phyloP scores from a whole-genome alignment of 192 early-diverging fungal species.

The Phycomyces blakesleeanus region DNA sequence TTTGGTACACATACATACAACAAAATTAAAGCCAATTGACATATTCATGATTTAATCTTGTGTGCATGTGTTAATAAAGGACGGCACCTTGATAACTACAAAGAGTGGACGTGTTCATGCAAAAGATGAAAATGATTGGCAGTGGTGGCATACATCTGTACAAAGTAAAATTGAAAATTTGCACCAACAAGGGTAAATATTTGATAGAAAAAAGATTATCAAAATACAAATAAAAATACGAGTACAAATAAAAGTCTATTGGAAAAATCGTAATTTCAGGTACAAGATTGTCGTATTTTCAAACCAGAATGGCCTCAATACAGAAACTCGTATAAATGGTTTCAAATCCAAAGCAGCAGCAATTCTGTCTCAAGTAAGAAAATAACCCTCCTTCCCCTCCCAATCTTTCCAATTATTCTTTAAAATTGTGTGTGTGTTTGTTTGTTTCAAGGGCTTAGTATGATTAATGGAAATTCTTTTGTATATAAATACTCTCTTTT shows the following conservation, averaged over 20 bases:
- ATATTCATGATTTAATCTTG: too few species aligned
- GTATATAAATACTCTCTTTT: constrained; percentile 8
- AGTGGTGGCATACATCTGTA: constrained; percentile 56
- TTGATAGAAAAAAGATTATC: too few species aligned
- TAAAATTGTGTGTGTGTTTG: too few species aligned
- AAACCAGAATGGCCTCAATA: constrained; percentile 64
- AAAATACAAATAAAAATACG: too few species aligned
- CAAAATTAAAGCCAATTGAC: too few species aligned
- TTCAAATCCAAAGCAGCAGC: constrained; percentile 47
- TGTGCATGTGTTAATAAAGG: too few species aligned
- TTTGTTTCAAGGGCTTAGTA: too few species aligned
- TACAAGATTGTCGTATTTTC: constrained; percentile 72
- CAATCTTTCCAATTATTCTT: too few species aligned
- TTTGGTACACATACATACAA: too few species aligned
- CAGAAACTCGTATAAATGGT: constrained; percentile 35
- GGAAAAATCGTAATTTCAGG: too few species aligned
- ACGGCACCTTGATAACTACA: constrained; percentile 70
- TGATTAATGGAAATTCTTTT: neutral
- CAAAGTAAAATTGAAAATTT: constrained; percentile 57
- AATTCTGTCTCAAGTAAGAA: constrained; percentile 28
- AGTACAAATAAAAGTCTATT: too few species aligned
- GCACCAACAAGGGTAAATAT: constrained; percentile 56
- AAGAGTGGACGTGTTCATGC: constrained; percentile 59
- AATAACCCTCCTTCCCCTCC: too few species aligned
- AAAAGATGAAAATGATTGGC: constrained; percentile 79